A percentile compares a stretch with the other conserved stretches of the same genome.
Evolutionary conservation across 2,329 filamentous ascomycete species (phyloP).

Genomic region (Scleromitrula shiraiana): DNA sequence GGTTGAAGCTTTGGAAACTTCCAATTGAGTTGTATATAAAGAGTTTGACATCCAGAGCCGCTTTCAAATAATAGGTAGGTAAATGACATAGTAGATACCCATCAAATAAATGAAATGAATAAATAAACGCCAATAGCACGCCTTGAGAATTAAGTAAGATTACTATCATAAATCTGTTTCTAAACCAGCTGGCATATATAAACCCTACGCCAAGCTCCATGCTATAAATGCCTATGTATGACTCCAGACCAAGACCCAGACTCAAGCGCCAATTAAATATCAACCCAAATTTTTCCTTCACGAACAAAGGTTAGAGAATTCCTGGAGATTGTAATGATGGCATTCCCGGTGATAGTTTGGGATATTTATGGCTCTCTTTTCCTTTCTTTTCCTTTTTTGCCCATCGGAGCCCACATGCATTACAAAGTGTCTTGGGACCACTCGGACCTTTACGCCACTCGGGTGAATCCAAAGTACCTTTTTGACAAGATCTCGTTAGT

Average conservation of each 20-base stretch:
- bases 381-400: conserved; percentile 76
- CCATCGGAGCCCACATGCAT: conserved; percentile 78
- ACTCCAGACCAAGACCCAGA: neutral
- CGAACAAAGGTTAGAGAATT: no score
- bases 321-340: neutral
- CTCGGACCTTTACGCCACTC: conserved; percentile 94
- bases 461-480: conserved; percentile 80
- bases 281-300: no score
- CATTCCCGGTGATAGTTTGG: neutral
- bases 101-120: no score
- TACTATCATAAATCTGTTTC: no score
- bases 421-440: conserved; percentile 90
- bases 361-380: neutral
- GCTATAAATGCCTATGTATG: neutral
- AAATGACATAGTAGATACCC: no score
- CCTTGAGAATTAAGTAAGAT: no score
- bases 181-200: no score
- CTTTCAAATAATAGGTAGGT: no score
- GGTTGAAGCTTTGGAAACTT: no score
- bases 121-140: no score
- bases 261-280: neutral
- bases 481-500: conserved; percentile 9
- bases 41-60: no score
- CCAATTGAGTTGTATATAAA: no score
- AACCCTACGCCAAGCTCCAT: conserved; percentile 8